Base-by-base conservation (phyloP, 2,329 filamentous ascomycete genomes). In the Botrytis deweyae region DNA sequence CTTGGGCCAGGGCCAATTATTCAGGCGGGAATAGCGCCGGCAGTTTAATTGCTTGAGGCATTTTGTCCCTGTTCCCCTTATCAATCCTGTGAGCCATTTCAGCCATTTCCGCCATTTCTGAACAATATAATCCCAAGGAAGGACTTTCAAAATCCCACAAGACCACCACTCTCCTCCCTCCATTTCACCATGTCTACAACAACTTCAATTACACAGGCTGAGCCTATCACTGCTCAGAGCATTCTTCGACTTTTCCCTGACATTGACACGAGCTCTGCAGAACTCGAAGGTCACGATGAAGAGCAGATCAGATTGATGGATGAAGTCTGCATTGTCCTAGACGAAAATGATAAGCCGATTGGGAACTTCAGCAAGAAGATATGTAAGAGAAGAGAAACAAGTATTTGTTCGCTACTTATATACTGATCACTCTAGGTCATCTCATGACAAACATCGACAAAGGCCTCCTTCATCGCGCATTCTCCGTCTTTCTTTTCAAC, bases 271-370 rank as follows among this genome's bases (percentile, higher is more conserved):
- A 91, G 91, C 79, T 84, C 85, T 76, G 87, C 89, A 70, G 93
- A 94, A 74, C 88, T 98, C 63, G 92, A 92, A 73, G 96, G 95
- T 70, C 97, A 98, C 85, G 95, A 98, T 86, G 95, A 93, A 83
- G 95, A 98, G 86, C 96, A 99, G 86, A 97, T 98, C 80, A 91
- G 95, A 69, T 85, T 99, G 80, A 99, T 99, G 96, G 95, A 99
- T 81, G 96, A 98, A 86, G 92, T 98, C 68, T 99, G 96, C 88
- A 98, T 99, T 82, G 96, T 99, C 29, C 86, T 97, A 65, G 95
- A 98, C 83, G 91, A 97, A 80, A 89, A 98, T 80, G 96, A 98
- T 83, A 86, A 90, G 80, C 95, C 95, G 44, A 97, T 99, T 83
- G 96, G 96, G 76, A 97, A 94, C 78, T 95, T 94, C 70, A 97